Evolutionary conservation across 2,329 filamentous ascomycete species (phyloP).

Genomic region (Claviceps arundinis): DNA sequence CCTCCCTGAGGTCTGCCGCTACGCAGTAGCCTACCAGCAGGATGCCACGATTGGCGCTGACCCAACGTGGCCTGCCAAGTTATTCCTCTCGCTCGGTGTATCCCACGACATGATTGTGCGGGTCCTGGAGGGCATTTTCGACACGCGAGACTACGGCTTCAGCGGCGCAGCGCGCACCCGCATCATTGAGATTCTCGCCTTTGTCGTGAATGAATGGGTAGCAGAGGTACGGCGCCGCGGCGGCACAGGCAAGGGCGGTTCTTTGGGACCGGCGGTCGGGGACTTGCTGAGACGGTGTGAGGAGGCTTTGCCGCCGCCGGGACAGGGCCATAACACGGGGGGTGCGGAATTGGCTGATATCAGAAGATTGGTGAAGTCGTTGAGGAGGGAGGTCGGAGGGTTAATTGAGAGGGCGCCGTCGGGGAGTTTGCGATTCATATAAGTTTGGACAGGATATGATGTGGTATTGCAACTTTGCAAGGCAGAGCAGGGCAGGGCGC

Average conservation of each 20-base stretch:
- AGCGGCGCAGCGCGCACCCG: conserved; percentile 34
- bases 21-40: conserved; percentile 44
- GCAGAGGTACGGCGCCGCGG: conserved; percentile 35
- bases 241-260: conserved; percentile 24
- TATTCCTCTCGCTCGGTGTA: conserved; percentile 43
- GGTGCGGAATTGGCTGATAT: conserved; percentile 32
- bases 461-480: no score
- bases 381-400: conserved; percentile 31
- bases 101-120: conserved; percentile 43
- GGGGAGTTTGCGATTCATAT: conserved; percentile 33
- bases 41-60: conserved; percentile 45
- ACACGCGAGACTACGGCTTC: conserved; percentile 46
- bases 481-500: no score
- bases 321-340: conserved; percentile 29
- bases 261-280: conserved; percentile 30
- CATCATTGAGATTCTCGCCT: conserved; percentile 42
- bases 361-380: conserved; percentile 26
- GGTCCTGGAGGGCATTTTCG: conserved; percentile 42
- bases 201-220: conserved; percentile 35
- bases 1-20: conserved; percentile 49
- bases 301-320: conserved; percentile 25
- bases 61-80: conserved; percentile 41
- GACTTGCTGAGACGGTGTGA: conserved; percentile 40
- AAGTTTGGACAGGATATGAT: conserved; percentile 7
- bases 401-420: conserved; percentile 29